phyloP scores from a whole-genome alignment of 106 monocot species.

The Triglochin maritima region DNA sequence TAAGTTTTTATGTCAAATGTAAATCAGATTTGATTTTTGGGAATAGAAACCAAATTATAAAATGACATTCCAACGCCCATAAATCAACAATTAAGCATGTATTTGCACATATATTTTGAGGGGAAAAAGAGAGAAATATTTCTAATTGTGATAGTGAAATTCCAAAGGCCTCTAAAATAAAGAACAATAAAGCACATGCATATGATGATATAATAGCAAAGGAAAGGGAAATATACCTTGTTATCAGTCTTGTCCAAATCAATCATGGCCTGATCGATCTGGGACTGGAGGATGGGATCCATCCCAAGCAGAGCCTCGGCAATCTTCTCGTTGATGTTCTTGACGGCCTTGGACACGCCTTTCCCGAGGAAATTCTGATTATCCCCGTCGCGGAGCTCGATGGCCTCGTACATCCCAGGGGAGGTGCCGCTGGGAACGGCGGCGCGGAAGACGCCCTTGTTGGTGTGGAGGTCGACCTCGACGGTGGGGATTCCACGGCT shows the following conservation, averaged over 20 bases:
- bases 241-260: conserved; percentile 86
- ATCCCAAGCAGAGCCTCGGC: conserved; percentile 91
- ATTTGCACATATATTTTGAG: too few species aligned
- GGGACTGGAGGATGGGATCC: conserved; percentile 81
- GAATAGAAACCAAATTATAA: too few species aligned
- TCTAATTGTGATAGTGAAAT: too few species aligned
- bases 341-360: conserved; percentile 81
- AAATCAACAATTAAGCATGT: too few species aligned
- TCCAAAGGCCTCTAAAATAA: too few species aligned
- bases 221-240: conserved; percentile 32
- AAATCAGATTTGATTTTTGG: too few species aligned
- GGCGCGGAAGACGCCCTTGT: conserved; percentile 86
- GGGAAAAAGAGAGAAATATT: too few species aligned
- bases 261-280: conserved; percentile 91
- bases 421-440: conserved; percentile 53
- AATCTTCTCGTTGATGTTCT: conserved; percentile 77
- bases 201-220: too few species aligned
- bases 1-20: too few species aligned
- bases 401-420: conserved; percentile 57
- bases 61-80: too few species aligned
- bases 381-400: conserved; percentile 73
- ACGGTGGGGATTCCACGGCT: conserved; percentile 83
- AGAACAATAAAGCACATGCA: too few species aligned
- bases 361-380: conserved; percentile 71
- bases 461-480: conserved; percentile 85